Base-by-base conservation (phyloP, 768 basidiomycete species). In the Leccinum subtestaceum region DNA sequence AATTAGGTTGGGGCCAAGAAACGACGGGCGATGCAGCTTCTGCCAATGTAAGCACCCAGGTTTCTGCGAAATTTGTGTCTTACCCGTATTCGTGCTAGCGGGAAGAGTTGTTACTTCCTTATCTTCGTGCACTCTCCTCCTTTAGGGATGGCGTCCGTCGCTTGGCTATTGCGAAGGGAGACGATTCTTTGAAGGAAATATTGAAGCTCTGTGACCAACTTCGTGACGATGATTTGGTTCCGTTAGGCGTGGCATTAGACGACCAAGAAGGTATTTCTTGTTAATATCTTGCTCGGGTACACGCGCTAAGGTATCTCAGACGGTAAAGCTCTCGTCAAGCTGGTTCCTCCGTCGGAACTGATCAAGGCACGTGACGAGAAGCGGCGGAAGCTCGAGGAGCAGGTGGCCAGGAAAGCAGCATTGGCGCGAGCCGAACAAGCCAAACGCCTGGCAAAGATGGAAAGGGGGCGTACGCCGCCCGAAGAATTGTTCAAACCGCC, bases 241-340 rank as follows among this genome's bases (percentile, higher is more conserved):
- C 94, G n/a, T 79, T 98, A 52, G 97, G 97, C 8, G 93, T 99
- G 6, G 95, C 95, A 8, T 78, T 99, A 34, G 97, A 98, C 70
- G 97, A 99, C 77, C 93, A 94, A 76, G 93, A 95, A 80, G 94
- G 94, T 87, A 56, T 55, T 2, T 61, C 53, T 77, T 72, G 34
- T 31, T 50, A 2, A 17, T n/a, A 9, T 29, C 46, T 47, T 34
- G 38, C 53, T 17, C 53, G 52, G 40, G 10, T 40, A 19, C 23
- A 43, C 34, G 23, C 19, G 19, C 58, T 23, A 27, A 56, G 15
- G 34, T 52, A 10, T 38, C 31, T 38, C 63, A 95, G 95, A 95
- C 77, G 95, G 95, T n/a, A 87, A 86, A 67, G 96, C 96, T 4
- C 85, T 98, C 31, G 90, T 97, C 60, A 98, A 98, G 74, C 80